These are phyloP conservation scores for Fistulinella prunicolor DNA, from an alignment of 768 basidiomycete genomes.

Conservation along the genomic window DNA sequence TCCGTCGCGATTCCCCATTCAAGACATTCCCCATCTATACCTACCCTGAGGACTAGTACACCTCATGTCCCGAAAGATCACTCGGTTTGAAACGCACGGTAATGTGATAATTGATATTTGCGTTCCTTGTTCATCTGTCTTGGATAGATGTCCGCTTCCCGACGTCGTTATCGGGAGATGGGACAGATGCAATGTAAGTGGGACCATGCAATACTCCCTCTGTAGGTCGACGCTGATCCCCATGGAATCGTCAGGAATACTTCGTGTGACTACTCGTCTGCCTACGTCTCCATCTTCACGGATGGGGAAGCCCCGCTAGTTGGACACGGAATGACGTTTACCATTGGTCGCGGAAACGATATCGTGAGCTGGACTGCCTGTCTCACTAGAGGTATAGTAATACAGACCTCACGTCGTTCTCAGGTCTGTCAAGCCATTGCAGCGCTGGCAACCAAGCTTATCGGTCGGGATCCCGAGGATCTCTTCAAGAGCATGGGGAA, in stretches of 20 bases:
- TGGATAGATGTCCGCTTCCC: conserved; percentile 83
- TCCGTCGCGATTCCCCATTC: not conserved
- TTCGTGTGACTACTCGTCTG: conserved; percentile 94
- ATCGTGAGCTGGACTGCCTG: conserved; percentile 49
- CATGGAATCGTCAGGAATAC: conserved; percentile 64
- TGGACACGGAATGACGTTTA: conserved; percentile 95
- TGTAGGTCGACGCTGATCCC: not conserved
- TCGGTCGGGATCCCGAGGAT: conserved; percentile 77
- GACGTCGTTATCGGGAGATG: conserved; percentile 87
- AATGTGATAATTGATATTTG: no score
- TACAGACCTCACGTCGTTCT: conserved; percentile 1
- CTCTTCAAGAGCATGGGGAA: conserved; percentile 90
- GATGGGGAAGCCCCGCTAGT: conserved; percentile 60
- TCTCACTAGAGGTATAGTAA: not conserved
- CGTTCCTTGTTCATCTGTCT: not conserved
- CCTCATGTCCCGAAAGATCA: conserved; percentile 46
- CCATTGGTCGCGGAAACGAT: conserved; percentile 92
- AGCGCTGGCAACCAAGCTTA: conserved; percentile 74
- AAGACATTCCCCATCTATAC: not conserved
- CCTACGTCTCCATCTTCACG: conserved; percentile 79
- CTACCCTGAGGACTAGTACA: not conserved
- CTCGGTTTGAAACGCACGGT: conserved; percentile 59
- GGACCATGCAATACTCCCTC: not conserved
- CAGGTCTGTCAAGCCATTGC: conserved; percentile 82
- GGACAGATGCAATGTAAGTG: conserved; percentile 86